These are phyloP conservation scores for Calonectria pauciramosa DNA, from an alignment of 2,329 filamentous ascomycete genomes.

Conservation along the genomic window DNA sequence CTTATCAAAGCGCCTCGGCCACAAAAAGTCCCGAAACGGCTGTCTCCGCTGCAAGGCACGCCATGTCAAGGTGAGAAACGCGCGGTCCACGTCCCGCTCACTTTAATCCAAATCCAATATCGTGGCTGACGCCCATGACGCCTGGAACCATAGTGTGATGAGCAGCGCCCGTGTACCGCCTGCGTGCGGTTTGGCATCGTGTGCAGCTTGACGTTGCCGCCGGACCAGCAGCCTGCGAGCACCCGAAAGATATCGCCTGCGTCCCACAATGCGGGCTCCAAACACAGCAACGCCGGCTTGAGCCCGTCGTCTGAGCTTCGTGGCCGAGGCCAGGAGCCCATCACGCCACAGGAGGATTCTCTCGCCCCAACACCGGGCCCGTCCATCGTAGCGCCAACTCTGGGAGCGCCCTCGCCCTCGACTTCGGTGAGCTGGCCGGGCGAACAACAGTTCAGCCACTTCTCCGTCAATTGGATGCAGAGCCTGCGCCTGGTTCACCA, in stretches of 20 bases:
- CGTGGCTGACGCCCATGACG: not conserved
- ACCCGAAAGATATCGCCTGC: not conserved
- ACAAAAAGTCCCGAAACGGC: constrained; percentile 32
- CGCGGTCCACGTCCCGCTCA: not conserved
- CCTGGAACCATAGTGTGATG: constrained; percentile 28
- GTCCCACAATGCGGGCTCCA: not conserved
- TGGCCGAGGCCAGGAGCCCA: not conserved
- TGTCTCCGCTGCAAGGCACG: constrained; percentile 34
- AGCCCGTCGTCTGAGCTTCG: not conserved
- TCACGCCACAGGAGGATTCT: constrained; percentile 2
- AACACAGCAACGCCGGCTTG: not conserved
- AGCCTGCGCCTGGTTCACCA: constrained; percentile 32
- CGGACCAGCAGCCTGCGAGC: not conserved
- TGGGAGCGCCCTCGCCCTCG: not conserved
- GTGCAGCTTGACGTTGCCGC: constrained; percentile 27
- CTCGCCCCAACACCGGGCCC: not conserved
- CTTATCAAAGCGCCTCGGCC: constrained; percentile 25
- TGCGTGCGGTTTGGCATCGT: constrained; percentile 31
- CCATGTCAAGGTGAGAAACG: constrained; percentile 32
- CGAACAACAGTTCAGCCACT: not conserved
- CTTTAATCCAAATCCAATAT: not conserved
- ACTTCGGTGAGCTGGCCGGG: not conserved
- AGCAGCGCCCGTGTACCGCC: constrained; percentile 31
- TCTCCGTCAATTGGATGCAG: constrained; percentile 31
- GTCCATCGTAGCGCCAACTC: not conserved